Percentiles rank a stretch among this genome's conserved stretches.
Conservation (phyloP, 2,329 filamentous ascomycete species). For the Nemania serpens region DNA sequence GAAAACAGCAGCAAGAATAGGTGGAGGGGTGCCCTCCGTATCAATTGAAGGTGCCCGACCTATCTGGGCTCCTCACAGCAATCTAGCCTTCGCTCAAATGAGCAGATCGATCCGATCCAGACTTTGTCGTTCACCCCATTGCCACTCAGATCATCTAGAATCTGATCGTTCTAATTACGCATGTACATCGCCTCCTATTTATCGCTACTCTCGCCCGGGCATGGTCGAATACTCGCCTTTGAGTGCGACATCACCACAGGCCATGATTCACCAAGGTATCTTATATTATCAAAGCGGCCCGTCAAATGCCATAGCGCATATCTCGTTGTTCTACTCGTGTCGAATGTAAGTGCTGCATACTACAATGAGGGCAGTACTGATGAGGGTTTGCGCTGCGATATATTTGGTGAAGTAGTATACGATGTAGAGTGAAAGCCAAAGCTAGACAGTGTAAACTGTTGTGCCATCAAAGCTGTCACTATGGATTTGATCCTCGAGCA, state of each 20-base stretch:
- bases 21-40: too few species aligned
- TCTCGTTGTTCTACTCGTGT: too few species aligned
- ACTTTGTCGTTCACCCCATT: too few species aligned
- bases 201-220: slow-evolving; percentile 47
- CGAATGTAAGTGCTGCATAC: too few species aligned
- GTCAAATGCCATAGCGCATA: too few species aligned
- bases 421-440: neutral
- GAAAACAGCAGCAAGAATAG: too few species aligned
- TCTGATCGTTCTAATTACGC: slow-evolving; percentile 45
- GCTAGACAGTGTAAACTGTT: slow-evolving; percentile 50
- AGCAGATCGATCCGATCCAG: too few species aligned
- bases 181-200: slow-evolving; percentile 52
- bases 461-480: slow-evolving; percentile 50
- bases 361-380: too few species aligned
- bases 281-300: slow-evolving; percentile 45
- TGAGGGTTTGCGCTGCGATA: neutral
- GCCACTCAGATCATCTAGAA: too few species aligned
- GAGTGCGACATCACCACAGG: slow-evolving; percentile 38
- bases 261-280: slow-evolving; percentile 36
- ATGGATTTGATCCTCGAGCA: slow-evolving; percentile 41
- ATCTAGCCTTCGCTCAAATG: too few species aligned
- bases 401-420: neutral
- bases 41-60: too few species aligned
- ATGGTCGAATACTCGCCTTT: slow-evolving; percentile 48
- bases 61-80: too few species aligned